Conservation (phyloP, 1,284 basidiomycete species). For the Ustilago loliicola region DNA sequence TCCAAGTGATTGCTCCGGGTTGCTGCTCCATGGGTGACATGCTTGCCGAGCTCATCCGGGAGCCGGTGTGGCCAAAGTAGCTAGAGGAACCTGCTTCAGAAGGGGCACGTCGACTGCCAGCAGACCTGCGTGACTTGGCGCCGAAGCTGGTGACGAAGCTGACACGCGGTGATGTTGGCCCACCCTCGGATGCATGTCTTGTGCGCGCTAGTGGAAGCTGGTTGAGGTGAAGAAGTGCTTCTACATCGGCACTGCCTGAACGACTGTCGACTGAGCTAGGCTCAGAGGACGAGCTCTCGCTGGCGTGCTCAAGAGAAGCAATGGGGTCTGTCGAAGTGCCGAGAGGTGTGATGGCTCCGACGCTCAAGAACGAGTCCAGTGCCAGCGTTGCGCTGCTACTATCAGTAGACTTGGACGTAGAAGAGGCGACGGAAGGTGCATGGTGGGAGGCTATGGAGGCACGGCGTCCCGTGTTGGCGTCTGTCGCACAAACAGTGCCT, state of each 20-base stretch:
- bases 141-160: slow-evolving; percentile 46
- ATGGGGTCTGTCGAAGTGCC: slow-evolving; percentile 11
- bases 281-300: slow-evolving; percentile 32
- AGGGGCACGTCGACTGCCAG: slow-evolving; percentile 28
- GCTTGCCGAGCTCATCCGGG: slow-evolving; percentile 28
- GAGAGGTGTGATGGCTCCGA: slow-evolving; percentile 12
- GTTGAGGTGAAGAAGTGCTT: slow-evolving; percentile 22
- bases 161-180: slow-evolving; percentile 17
- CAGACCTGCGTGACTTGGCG: slow-evolving; percentile 26
- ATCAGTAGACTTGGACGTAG: neutral
- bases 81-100: slow-evolving; percentile 23
- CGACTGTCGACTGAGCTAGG: slow-evolving; percentile 33
- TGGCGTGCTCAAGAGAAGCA: slow-evolving; percentile 24
- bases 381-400: neutral
- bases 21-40: slow-evolving; percentile 35
- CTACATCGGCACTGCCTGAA: slow-evolving; percentile 22
- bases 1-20: slow-evolving; percentile 24
- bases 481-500: slow-evolving; percentile 17
- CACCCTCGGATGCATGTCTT: slow-evolving; percentile 14
- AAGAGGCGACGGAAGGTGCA: neutral
- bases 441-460: slow-evolving; percentile 6
- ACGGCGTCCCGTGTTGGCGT: slow-evolving; percentile 7
- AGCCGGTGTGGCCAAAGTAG: slow-evolving; percentile 32
- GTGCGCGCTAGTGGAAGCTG: slow-evolving; percentile 21
- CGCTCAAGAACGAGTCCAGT: slow-evolving; percentile 14